Conservation (phyloP, 148 eudicot species). For the Beta vulgaris region DNA sequence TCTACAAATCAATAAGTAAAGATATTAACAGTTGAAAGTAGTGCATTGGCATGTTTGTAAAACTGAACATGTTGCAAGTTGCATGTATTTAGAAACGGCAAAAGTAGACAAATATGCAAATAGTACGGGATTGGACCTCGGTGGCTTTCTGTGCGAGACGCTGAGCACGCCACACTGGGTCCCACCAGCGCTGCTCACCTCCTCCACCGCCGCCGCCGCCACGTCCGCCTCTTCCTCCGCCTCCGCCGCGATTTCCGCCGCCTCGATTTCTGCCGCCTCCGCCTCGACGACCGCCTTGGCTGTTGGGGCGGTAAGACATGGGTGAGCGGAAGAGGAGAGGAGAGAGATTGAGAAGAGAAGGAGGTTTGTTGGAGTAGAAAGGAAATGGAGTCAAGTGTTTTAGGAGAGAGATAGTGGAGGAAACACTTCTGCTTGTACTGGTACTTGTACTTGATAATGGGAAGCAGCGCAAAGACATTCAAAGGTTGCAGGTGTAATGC, state of each 20-base stretch:
- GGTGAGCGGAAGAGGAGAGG: constrained; percentile 26
- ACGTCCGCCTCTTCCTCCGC: constrained; percentile 45
- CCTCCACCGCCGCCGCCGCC: constrained; percentile 53
- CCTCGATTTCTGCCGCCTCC: constrained; percentile 37
- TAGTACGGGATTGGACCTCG: constrained; percentile 43
- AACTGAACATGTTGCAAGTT: not conserved
- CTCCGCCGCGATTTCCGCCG: constrained; percentile 43
- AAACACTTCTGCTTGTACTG: not conserved
- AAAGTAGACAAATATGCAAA: no score
- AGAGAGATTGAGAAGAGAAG: constrained; percentile 1
- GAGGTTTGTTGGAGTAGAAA: not conserved
- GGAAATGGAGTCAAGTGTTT: constrained; percentile 11
- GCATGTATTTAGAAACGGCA: no score
- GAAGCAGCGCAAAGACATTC: constrained; percentile 27
- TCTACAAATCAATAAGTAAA: no score
- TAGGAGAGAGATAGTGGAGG: constrained; percentile 20
- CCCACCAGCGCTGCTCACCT: constrained; percentile 99
- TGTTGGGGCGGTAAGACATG: constrained; percentile 78
- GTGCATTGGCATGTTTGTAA: no score
- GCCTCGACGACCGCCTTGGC: constrained; percentile 71
- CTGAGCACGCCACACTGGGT: constrained; percentile 97
- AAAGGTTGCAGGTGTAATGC: no score
- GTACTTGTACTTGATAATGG: constrained; percentile 5
- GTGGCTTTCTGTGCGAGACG: constrained; percentile 58
- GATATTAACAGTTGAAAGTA: no score